phyloP scores from a whole-genome alignment of 495 filamentous ascomycete species.

The Amniculicola lignicola region DNA sequence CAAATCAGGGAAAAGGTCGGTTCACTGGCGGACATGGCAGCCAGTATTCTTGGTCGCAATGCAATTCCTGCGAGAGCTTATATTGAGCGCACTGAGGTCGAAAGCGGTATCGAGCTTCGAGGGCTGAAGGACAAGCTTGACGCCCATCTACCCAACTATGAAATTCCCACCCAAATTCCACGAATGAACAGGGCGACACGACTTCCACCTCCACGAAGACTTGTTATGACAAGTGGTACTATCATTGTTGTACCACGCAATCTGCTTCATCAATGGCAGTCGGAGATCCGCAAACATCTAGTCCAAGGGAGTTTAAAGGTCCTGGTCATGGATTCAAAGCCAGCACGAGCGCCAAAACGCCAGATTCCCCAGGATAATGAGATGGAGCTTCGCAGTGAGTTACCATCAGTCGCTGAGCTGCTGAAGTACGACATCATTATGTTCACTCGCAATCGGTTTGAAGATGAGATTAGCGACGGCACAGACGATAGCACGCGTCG shows the following conservation, averaged over 20 bases:
- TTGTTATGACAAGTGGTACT: constrained; percentile 66
- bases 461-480: constrained; percentile 51
- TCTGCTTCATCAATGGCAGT: constrained; percentile 66
- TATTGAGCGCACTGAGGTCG: constrained; percentile 46
- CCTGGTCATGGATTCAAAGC: constrained; percentile 49
- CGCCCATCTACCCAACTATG: constrained; percentile 47
- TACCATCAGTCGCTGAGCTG: constrained; percentile 60
- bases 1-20: constrained; percentile 25
- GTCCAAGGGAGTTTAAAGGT: constrained; percentile 56
- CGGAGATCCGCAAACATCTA: constrained; percentile 69
- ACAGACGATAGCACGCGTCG: constrained; percentile 42
- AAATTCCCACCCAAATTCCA: constrained; percentile 45
- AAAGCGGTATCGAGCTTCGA: constrained; percentile 43
- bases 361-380: background rate
- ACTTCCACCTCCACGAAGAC: constrained; percentile 45
- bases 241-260: constrained; percentile 68
- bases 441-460: constrained; percentile 71
- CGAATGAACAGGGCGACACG: constrained; percentile 42
- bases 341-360: constrained; percentile 3
- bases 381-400: constrained; percentile 42
- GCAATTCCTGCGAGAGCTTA: constrained; percentile 62
- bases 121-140: constrained; percentile 57
- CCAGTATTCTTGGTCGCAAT: constrained; percentile 27
- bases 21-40: constrained; percentile 19
- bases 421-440: constrained; percentile 73